Conservation (phyloP, 2,329 filamentous ascomycete species). For the Talaromyces sp. region DNA sequence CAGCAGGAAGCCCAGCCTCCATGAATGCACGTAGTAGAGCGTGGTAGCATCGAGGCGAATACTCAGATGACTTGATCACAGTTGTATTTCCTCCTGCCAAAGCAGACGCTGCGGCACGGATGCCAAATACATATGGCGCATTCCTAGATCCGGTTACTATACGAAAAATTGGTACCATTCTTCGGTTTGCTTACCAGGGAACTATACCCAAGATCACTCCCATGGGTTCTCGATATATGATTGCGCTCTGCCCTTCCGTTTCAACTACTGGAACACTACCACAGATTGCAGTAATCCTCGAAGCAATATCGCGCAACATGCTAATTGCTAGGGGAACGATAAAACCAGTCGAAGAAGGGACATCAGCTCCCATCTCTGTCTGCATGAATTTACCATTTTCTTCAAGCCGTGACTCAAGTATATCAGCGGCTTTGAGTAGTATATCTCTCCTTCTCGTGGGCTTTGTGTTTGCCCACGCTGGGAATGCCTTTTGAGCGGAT, state of each 20-base stretch:
- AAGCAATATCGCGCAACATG: slow-evolving; percentile 50
- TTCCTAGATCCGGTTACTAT: slow-evolving; percentile 39
- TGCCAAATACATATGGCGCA: slow-evolving; percentile 51
- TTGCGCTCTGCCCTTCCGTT: slow-evolving; percentile 54
- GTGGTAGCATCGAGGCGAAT: slow-evolving; percentile 61
- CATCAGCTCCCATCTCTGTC: slow-evolving; percentile 52
- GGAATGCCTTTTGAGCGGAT: slow-evolving; percentile 63
- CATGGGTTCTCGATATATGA: slow-evolving; percentile 70
- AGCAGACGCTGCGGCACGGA: slow-evolving; percentile 56
- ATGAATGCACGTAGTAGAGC: slow-evolving; percentile 43
- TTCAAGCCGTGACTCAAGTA: slow-evolving; percentile 44
- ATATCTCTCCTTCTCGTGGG: slow-evolving; percentile 63
- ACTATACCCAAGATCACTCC: slow-evolving; percentile 75
- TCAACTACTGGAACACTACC: slow-evolving; percentile 49
- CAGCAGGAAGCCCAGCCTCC: slow-evolving; percentile 44
- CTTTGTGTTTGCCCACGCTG: slow-evolving; percentile 47
- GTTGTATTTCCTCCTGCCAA: slow-evolving; percentile 69
- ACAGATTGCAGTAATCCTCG: slow-evolving; percentile 45
- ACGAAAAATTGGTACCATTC: neutral
- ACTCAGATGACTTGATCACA: slow-evolving; percentile 67
- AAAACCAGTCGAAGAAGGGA: slow-evolving; percentile 31
- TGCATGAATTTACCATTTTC: slow-evolving; percentile 60
- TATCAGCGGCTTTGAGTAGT: slow-evolving; percentile 64
- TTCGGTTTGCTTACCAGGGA: slow-evolving; percentile 59
- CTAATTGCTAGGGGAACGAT: slow-evolving; percentile 31